Evolutionary conservation across 2,329 filamentous ascomycete genomes (phyloP).

Genomic region (Aspergillus amoenus): DNA sequence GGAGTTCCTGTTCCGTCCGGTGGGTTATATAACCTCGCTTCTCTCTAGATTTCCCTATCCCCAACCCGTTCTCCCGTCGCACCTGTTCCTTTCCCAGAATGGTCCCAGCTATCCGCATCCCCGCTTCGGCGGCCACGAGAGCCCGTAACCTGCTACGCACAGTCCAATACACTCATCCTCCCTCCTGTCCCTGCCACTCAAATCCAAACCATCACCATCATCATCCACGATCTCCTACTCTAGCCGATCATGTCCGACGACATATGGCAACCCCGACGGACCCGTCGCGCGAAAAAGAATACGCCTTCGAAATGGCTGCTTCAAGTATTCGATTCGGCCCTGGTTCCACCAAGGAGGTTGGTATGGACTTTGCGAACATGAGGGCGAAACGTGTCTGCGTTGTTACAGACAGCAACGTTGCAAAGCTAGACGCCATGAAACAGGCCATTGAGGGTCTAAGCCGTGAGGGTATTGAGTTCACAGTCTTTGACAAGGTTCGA

Average conservation of each 20-base stretch:
- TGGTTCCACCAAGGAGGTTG: slow-evolving; percentile 90
- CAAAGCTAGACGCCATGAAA: slow-evolving; percentile 82
- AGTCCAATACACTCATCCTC: slow-evolving; percentile 87
- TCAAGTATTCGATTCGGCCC: slow-evolving; percentile 92
- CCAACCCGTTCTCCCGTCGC: not conserved
- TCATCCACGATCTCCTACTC: slow-evolving; percentile 57
- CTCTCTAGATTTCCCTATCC: not conserved
- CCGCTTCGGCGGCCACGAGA: slow-evolving; percentile 47
- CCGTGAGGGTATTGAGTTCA: slow-evolving; percentile 74
- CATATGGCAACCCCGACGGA: slow-evolving; percentile 76
- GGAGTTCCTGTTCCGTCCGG: not conserved
- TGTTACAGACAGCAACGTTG: slow-evolving; percentile 82
- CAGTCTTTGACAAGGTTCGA: slow-evolving; percentile 75
- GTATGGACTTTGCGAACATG: slow-evolving; percentile 96
- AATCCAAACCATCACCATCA: slow-evolving; percentile 83
- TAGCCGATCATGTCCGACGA: slow-evolving; percentile 56
- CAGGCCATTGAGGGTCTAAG: slow-evolving; percentile 80
- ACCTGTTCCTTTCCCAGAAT: slow-evolving; percentile 20
- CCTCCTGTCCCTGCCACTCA: slow-evolving; percentile 86
- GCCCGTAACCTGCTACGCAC: slow-evolving; percentile 70
- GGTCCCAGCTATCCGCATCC: slow-evolving; percentile 45
- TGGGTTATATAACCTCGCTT: not conserved
- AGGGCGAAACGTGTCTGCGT: slow-evolving; percentile 84
- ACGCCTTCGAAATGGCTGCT: slow-evolving; percentile 98
- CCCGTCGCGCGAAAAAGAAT: slow-evolving; percentile 76